These are phyloP conservation scores for Boletus subcaerulescens DNA, from an alignment of 768 basidiomycete genomes.

Conservation along the genomic window DNA sequence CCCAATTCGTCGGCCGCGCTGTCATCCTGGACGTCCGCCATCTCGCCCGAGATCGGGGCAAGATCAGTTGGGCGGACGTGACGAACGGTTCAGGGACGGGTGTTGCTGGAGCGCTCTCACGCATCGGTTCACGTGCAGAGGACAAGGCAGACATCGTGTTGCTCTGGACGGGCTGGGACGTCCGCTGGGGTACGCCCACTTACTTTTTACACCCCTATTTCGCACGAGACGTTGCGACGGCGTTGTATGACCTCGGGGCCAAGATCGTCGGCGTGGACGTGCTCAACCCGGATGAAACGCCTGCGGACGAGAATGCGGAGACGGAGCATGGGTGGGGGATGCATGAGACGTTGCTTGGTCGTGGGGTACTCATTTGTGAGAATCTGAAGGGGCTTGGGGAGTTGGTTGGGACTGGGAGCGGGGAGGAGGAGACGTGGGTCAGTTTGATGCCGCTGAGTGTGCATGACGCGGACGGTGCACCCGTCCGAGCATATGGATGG, in stretches of 20 bases:
- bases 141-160: slow-evolving; percentile 43
- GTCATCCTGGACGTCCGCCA: slow-evolving; percentile 53
- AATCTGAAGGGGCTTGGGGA: slow-evolving; percentile 57
- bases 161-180: slow-evolving; percentile 68
- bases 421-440: slow-evolving; percentile 38
- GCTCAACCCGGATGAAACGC: slow-evolving; percentile 65
- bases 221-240: slow-evolving; percentile 46
- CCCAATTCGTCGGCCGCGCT: slow-evolving; percentile 52
- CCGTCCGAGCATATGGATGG: slow-evolving; percentile 69
- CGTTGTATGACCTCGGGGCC: slow-evolving; percentile 50
- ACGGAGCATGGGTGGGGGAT: slow-evolving; percentile 40
- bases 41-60: slow-evolving; percentile 38
- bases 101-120: neutral
- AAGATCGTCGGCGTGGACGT: slow-evolving; percentile 61
- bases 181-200: slow-evolving; percentile 43
- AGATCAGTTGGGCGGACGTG: slow-evolving; percentile 51
- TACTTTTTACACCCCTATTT: slow-evolving; percentile 71
- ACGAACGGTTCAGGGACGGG: neutral
- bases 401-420: slow-evolving; percentile 28
- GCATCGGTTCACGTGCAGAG: slow-evolving; percentile 24
- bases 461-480: slow-evolving; percentile 62
- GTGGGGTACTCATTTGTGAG: slow-evolving; percentile 65
- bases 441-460: slow-evolving; percentile 59
- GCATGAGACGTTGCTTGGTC: slow-evolving; percentile 60
- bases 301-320: slow-evolving; percentile 8